Percentiles rank a stretch among this genome's conserved stretches.
Evolutionary conservation across 2,329 filamentous ascomycete genomes (phyloP).

Genomic region (Didymosphaeria variabile): DNA sequence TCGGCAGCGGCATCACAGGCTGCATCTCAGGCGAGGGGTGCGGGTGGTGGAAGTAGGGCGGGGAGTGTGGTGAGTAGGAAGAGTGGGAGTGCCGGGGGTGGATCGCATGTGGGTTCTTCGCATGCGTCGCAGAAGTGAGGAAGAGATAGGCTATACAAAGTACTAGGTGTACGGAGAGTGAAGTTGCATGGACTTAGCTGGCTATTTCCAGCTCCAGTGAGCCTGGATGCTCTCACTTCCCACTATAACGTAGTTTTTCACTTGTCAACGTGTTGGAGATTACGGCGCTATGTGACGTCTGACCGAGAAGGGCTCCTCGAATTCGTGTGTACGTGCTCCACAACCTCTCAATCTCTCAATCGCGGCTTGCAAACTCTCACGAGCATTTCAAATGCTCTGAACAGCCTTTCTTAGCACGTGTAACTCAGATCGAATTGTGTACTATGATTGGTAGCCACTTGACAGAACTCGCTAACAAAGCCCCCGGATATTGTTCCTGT

Average conservation of each 20-base stretch:
- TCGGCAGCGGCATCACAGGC: not conserved
- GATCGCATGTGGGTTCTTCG: not conserved
- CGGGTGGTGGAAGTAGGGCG: not conserved
- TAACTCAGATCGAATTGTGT: not conserved
- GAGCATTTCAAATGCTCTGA: not conserved
- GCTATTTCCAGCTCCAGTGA: no score
- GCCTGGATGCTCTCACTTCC: no score
- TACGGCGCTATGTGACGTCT: no score
- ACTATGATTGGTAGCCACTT: not conserved
- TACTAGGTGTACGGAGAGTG: not conserved
- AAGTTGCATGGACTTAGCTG: no score
- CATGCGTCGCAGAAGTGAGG: not conserved
- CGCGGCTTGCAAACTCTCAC: not conserved
- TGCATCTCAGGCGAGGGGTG: not conserved
- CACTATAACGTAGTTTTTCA: no score
- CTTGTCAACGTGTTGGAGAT: no score
- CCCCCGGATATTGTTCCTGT: not conserved
- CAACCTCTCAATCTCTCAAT: no score
- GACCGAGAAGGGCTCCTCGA: no score
- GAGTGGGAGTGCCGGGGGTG: not conserved
- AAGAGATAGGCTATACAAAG: no score
- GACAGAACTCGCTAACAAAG: not conserved
- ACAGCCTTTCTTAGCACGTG: not conserved
- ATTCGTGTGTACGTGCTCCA: no score
- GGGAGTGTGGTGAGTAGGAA: not conserved